Percentiles rank a stretch among this genome's conserved stretches.
Evolutionary conservation across 345 rosid species (phyloP).

Genomic region (Heritiera littoralis): DNA sequence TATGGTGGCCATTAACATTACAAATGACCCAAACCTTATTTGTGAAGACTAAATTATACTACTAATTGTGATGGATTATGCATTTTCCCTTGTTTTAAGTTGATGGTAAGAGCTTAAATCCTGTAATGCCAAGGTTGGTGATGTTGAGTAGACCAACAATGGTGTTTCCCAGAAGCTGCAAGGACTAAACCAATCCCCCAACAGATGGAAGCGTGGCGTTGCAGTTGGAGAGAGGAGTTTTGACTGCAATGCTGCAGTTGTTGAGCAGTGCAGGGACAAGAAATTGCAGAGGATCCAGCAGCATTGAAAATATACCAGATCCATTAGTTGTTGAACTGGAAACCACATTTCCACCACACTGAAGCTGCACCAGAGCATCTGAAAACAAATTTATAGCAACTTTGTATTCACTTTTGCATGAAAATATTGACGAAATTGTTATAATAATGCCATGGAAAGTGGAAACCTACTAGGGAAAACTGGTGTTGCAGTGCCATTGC

Average conservation of each 20-base stretch:
- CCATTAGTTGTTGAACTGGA: constrained; percentile 44
- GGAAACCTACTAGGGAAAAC: constrained; percentile 45
- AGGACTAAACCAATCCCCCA: constrained; percentile 43
- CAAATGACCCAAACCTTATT: neutral
- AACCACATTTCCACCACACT: constrained; percentile 47
- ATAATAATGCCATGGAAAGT: no score
- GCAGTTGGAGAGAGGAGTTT: constrained; percentile 62
- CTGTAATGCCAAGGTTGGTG: constrained; percentile 39
- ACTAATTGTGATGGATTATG: no score
- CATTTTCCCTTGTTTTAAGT: no score
- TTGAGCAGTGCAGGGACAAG: constrained; percentile 40
- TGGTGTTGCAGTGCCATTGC: constrained; percentile 40
- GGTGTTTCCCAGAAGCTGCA: constrained; percentile 43
- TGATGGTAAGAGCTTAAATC: constrained; percentile 39
- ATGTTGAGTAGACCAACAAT: constrained; percentile 41
- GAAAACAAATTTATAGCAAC: neutral
- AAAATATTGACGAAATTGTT: no score
- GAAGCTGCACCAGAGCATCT: constrained; percentile 47
- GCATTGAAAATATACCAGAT: constrained; percentile 40
- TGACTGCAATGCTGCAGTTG: constrained; percentile 45
- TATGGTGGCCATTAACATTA: neutral
- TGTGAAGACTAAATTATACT: neutral
- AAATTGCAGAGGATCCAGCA: constrained; percentile 42
- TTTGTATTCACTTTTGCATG: neutral
- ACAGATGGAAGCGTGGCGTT: constrained; percentile 42